These are phyloP conservation scores for Brasilioporus rufonigricans DNA, from an alignment of 768 basidiomycete species.

Conservation along the genomic window DNA sequence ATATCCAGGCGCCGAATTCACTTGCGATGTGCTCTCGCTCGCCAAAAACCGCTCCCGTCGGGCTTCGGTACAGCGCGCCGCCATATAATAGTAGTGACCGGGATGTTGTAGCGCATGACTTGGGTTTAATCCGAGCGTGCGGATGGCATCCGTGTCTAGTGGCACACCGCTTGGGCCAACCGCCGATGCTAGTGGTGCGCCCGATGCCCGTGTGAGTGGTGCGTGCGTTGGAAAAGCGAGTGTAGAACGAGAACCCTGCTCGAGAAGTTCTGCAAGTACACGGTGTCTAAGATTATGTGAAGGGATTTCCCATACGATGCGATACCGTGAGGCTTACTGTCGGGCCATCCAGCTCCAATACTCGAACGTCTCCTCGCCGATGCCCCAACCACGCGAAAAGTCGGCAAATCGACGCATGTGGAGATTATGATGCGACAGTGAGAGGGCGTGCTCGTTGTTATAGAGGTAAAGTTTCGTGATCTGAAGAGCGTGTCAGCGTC, in stretches of 20 bases:
- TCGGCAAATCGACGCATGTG: constrained; percentile 86
- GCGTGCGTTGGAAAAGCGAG: constrained; percentile 60
- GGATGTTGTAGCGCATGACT: constrained; percentile 84
- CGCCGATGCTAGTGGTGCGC: constrained; percentile 13
- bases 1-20: constrained; percentile 62
- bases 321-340: constrained; percentile 54
- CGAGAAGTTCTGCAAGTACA: constrained; percentile 85
- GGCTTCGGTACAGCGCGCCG: constrained; percentile 81
- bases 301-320: background rate
- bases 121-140: constrained; percentile 72
- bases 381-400: constrained; percentile 89
- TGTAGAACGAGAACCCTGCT: constrained; percentile 68
- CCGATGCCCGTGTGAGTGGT: constrained; percentile 35
- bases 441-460: constrained; percentile 79
- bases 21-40: constrained; percentile 42
- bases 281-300: constrained; percentile 58
- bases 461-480: constrained; percentile 91
- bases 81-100: constrained; percentile 83
- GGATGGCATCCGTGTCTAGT: constrained; percentile 57
- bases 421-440: constrained; percentile 77
- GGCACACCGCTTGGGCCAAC: constrained; percentile 18
- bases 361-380: constrained; percentile 95
- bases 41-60: constrained; percentile 66
- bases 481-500: constrained; percentile 36
- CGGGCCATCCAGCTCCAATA: constrained; percentile 97